A percentile compares a stretch with the other conserved stretches of the same genome.
Evolutionary conservation across 139 green algal species (phyloP).

Genomic region (Deuterostichococcus epilithicus): DNA sequence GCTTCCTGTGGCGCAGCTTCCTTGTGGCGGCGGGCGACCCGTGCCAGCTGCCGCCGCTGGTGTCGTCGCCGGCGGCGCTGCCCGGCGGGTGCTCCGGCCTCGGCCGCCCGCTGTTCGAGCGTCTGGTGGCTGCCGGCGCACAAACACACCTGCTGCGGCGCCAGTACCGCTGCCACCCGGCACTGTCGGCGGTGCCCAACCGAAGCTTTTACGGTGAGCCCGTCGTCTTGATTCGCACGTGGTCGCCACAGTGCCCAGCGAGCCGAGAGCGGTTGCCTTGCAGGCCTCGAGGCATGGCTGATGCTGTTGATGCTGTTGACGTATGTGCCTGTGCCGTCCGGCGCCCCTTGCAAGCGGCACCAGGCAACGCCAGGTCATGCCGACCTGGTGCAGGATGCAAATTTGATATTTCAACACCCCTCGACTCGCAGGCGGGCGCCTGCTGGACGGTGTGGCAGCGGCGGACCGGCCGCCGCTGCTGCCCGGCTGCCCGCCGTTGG

Average conservation of each 20-base stretch:
- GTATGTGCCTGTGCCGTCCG: too few species aligned
- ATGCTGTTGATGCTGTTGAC: too few species aligned
- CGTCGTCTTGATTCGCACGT: too few species aligned
- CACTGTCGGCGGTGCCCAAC: constrained; percentile 66
- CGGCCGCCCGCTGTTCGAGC: constrained; percentile 71
- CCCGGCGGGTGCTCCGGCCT: constrained; percentile 34
- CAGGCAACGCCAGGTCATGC: too few species aligned
- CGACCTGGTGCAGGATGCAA: too few species aligned
- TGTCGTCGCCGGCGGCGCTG: constrained; percentile 43
- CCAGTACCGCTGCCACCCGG: constrained; percentile 83
- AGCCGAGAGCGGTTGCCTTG: too few species aligned
- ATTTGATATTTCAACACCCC: background rate
- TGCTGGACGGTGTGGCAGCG: constrained; percentile 56
- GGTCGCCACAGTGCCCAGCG: too few species aligned
- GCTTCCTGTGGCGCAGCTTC: constrained; percentile 39
- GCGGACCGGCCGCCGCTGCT: constrained; percentile 50
- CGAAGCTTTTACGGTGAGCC: constrained; percentile 54
- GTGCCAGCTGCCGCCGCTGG: constrained; percentile 75
- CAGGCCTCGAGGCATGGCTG: too few species aligned
- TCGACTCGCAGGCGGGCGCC: constrained; percentile 20
- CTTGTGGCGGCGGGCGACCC: constrained; percentile 81
- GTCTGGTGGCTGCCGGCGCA: constrained; percentile 60
- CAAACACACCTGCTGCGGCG: constrained; percentile 55
- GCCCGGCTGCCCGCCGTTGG: constrained; percentile 45
- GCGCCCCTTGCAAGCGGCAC: too few species aligned